phyloP scores from a whole-genome alignment of 1,284 basidiomycete species.

The Cryptococcus floricola region DNA sequence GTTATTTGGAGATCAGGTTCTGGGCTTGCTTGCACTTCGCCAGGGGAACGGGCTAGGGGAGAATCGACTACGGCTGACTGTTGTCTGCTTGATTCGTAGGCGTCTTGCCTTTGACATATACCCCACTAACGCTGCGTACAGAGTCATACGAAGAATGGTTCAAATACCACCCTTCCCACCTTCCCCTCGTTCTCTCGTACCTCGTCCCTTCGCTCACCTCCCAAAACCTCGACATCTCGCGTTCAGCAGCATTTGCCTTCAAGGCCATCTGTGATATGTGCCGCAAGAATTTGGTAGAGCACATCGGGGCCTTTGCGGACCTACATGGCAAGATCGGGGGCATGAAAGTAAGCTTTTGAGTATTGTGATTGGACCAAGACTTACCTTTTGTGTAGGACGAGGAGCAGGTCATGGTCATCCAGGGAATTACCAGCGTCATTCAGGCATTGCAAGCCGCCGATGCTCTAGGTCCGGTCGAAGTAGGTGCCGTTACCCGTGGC shows the following conservation, averaged over 20 bases:
- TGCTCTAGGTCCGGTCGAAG: slow-evolving; percentile 72
- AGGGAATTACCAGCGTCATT: slow-evolving; percentile 84
- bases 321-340: slow-evolving; percentile 69
- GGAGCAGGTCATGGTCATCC: slow-evolving; percentile 81
- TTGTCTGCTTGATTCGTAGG: slow-evolving; percentile 65
- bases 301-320: slow-evolving; percentile 76
- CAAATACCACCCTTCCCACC: slow-evolving; percentile 54
- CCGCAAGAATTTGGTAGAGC: slow-evolving; percentile 68
- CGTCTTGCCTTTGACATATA: background rate
- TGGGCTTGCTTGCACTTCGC: slow-evolving; percentile 62
- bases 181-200: slow-evolving; percentile 59
- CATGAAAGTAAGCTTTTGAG: slow-evolving; percentile 60
- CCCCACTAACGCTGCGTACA: slow-evolving; percentile 32
- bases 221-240: slow-evolving; percentile 61
- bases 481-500: slow-evolving; percentile 34
- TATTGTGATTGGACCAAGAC: background rate
- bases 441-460: slow-evolving; percentile 74
- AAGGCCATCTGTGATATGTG: slow-evolving; percentile 84
- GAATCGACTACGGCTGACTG: slow-evolving; percentile 66
- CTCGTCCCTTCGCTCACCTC: slow-evolving; percentile 60
- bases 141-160: slow-evolving; percentile 85
- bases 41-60: slow-evolving; percentile 51
- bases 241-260: slow-evolving; percentile 71
- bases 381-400: slow-evolving; percentile 57
- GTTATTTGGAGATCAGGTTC: slow-evolving; percentile 66